A percentile compares a stretch with the other conserved stretches of the same genome.
These are phyloP conservation scores for Litsea cubeba DNA, from an alignment of 164 flowering plant genomes.

Conservation along the genomic window DNA sequence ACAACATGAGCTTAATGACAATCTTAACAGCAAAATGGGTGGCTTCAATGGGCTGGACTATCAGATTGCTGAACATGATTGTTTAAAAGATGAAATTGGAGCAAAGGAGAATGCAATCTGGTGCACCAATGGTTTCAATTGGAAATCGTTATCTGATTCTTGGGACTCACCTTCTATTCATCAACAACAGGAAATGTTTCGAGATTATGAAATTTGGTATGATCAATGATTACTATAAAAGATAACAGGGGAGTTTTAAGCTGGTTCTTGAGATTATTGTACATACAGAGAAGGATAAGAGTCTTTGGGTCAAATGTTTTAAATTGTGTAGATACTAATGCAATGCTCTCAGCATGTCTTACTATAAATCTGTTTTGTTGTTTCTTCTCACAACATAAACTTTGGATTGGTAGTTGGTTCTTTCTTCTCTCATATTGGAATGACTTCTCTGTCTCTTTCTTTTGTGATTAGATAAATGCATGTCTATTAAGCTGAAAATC, in stretches of 20 bases:
- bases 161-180: conserved; percentile 51
- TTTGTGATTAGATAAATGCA: neutral
- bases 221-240: conserved; percentile 18
- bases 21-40: conserved; percentile 28
- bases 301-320: neutral
- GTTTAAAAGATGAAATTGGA: conserved; percentile 39
- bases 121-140: conserved; percentile 42
- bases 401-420: too few relatives aligned
- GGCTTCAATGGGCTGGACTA: conserved; percentile 15
- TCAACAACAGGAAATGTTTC: conserved; percentile 42
- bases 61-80: conserved; percentile 36
- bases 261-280: neutral
- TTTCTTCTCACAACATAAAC: too few relatives aligned
- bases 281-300: neutral
- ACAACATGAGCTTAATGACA: conserved; percentile 42
- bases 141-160: conserved; percentile 49
- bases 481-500: neutral
- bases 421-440: neutral
- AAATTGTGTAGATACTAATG: conserved; percentile 1
- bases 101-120: conserved; percentile 35
- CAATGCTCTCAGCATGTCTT: too few relatives aligned
- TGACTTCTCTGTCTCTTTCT: neutral
- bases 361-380: too few relatives aligned
- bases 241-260: neutral
- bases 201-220: conserved; percentile 43